A percentile compares a stretch with the other conserved stretches of the same genome.
phyloP scores from a whole-genome alignment of 1,139 yeast genomes.

The Hyphopichia buzzinii region DNA sequence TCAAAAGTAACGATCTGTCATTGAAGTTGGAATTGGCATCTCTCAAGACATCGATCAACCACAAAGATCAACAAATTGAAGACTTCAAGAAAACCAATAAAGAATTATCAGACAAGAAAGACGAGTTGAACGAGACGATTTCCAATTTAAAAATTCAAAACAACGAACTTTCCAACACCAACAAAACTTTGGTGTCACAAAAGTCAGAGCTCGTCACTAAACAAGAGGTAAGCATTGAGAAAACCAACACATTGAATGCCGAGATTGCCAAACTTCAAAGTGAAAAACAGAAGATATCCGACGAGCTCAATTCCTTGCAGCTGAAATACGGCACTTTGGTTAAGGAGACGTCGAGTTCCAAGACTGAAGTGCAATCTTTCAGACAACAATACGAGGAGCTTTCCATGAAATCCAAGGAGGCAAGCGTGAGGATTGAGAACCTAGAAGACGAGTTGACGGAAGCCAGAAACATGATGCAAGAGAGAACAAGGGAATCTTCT shows the following conservation, averaged over 20 bases:
- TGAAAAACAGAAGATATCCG: slow-evolving; percentile 52
- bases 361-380: slow-evolving; percentile 55
- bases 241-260: slow-evolving; percentile 30
- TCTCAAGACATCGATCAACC: slow-evolving; percentile 35
- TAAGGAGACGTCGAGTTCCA: slow-evolving; percentile 46
- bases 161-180: slow-evolving; percentile 39
- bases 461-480: slow-evolving; percentile 68
- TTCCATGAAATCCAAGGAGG: slow-evolving; percentile 64
- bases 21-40: slow-evolving; percentile 43
- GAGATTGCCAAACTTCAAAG: slow-evolving; percentile 39
- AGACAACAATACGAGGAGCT: slow-evolving; percentile 81
- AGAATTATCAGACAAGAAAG: slow-evolving; percentile 35
- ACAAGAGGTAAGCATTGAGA: slow-evolving; percentile 38
- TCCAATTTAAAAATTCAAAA: slow-evolving; percentile 44
- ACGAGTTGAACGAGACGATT: slow-evolving; percentile 35
- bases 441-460: slow-evolving; percentile 82
- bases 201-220: slow-evolving; percentile 39
- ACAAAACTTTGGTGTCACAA: slow-evolving; percentile 31
- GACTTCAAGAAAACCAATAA: slow-evolving; percentile 40
- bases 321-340: slow-evolving; percentile 49
- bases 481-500: slow-evolving; percentile 74
- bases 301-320: slow-evolving; percentile 50
- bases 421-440: slow-evolving; percentile 56
- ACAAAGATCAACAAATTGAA: slow-evolving; percentile 49
- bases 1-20: slow-evolving; percentile 39